These are phyloP conservation scores for Colletotrichum destructivum DNA, from an alignment of 2,329 filamentous ascomycete species.

Conservation along the genomic window DNA sequence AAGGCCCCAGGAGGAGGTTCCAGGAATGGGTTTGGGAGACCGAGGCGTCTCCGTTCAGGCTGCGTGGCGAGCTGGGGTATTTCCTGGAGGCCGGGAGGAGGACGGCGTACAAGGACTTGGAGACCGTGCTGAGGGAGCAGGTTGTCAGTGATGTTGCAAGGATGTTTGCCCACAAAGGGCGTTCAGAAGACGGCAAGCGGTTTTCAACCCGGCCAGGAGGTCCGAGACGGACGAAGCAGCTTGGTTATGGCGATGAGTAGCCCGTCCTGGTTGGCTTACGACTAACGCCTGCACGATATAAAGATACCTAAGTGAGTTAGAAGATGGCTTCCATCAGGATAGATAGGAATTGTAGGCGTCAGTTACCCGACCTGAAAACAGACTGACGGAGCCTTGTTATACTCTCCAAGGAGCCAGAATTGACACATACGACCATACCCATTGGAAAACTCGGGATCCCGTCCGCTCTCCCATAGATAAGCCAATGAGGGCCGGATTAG, in stretches of 20 bases:
- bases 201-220: background rate
- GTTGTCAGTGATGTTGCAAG: conserved; percentile 35
- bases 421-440: too few species aligned
- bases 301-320: background rate
- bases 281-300: too few species aligned
- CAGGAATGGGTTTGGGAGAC: conserved; percentile 39
- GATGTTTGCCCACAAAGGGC: conserved; percentile 22
- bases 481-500: too few species aligned
- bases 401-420: too few species aligned
- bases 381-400: too few species aligned
- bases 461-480: too few species aligned
- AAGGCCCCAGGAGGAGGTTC: conserved; percentile 11
- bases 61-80: conserved; percentile 43
- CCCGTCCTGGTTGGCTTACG: background rate
- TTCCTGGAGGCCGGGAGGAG: conserved; percentile 38
- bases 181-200: background rate
- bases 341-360: too few species aligned
- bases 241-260: background rate
- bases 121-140: conserved; percentile 39
- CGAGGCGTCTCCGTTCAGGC: conserved; percentile 38
- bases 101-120: conserved; percentile 42
- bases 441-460: too few species aligned
- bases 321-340: too few species aligned
- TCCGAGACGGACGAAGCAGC: background rate
- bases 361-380: background rate